Evolutionary conservation across 352 stramenopile species (phyloP), one percentile per base, ranked within the genome.

Genomic region (Phytophthora podocarpi): DNA sequence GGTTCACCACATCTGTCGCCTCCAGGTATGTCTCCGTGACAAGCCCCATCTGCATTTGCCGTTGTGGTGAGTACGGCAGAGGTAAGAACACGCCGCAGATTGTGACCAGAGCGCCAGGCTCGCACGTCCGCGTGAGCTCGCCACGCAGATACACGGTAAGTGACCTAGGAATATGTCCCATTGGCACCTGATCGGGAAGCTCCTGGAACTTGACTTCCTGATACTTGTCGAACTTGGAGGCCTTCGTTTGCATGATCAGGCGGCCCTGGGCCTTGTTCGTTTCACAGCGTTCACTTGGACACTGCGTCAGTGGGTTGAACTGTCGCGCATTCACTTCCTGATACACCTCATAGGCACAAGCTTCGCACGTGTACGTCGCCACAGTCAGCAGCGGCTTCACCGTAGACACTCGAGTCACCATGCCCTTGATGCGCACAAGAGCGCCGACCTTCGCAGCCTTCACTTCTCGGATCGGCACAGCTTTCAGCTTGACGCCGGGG

Each of bases 221-320:
- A 74, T 98, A 99, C 59, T 99, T 99, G 59, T 98, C 85, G 70
- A 99, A 99, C 67, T 99, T 99, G 65, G 87, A 98, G 4, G 96
- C 97, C 41, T 98, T 94, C 0, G 97, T 99, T 74, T 99, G 97
- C 56, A 99, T 74, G 32, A 98, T 76, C 23, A 99, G 58, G 1
- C 85, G 80, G 0, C 92, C 91, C 21, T 80, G 80, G 12, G 80
- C 78, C 5, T 81, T 82, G 63, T 97, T 96, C 3, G 75, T 83
- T 61, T 87, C 66, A 72, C 96, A 99, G 3, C 82, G 78, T 37
- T 95, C 80, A 42, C 85, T 96, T 1, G 93, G 93, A 74, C 97
- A 99, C 21, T 89, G 62, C 1, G 85, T 72, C 43, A 98, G 79
- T 3, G 97, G 97, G 12, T 97, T 97, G 72, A 99, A 99, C 61